Evolutionary conservation across 2,329 filamentous ascomycete species (phyloP).

Genomic region (Hypoxylon sp.): DNA sequence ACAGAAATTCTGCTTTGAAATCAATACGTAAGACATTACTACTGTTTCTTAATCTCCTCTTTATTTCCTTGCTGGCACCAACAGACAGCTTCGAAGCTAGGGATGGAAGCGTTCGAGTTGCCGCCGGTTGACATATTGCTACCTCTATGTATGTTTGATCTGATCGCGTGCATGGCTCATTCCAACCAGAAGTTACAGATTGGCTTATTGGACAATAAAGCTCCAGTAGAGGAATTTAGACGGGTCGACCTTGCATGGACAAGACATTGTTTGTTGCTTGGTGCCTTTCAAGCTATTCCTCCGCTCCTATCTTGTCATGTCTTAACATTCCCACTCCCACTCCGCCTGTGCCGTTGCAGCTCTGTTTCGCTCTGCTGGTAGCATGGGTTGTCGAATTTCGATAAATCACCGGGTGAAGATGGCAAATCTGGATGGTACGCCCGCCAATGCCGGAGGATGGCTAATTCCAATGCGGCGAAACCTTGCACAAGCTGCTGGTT

Average conservation of each 20-base stretch:
- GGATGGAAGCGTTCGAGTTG: constrained; percentile 36
- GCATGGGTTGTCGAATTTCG: constrained; percentile 36
- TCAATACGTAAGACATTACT: constrained; percentile 37
- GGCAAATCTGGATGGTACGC: constrained; percentile 39
- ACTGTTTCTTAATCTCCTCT: constrained; percentile 13
- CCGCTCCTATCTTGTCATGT: constrained; percentile 16
- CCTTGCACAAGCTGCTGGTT: constrained; percentile 41
- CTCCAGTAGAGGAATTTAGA: constrained; percentile 32
- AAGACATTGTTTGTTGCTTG: constrained; percentile 37
- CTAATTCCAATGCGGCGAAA: constrained; percentile 44
- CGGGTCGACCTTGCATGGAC: constrained; percentile 39
- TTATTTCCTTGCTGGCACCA: constrained; percentile 21
- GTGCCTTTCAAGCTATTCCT: constrained; percentile 27
- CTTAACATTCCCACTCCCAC: constrained; percentile 8
- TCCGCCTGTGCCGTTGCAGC: constrained; percentile 29
- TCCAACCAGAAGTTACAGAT: constrained; percentile 29
- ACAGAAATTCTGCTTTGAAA: constrained; percentile 25
- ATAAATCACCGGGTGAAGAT: constrained; percentile 40
- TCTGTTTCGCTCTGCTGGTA: constrained; percentile 26
- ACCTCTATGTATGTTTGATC: constrained; percentile 32
- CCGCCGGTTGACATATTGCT: constrained; percentile 22
- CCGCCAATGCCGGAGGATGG: constrained; percentile 38
- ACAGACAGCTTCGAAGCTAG: constrained; percentile 30
- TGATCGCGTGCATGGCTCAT: constrained; percentile 42
- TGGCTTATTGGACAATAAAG: constrained; percentile 34